These are phyloP conservation scores for Arthrinium puccinioides DNA, from an alignment of 2,329 filamentous ascomycete species.

Conservation along the genomic window DNA sequence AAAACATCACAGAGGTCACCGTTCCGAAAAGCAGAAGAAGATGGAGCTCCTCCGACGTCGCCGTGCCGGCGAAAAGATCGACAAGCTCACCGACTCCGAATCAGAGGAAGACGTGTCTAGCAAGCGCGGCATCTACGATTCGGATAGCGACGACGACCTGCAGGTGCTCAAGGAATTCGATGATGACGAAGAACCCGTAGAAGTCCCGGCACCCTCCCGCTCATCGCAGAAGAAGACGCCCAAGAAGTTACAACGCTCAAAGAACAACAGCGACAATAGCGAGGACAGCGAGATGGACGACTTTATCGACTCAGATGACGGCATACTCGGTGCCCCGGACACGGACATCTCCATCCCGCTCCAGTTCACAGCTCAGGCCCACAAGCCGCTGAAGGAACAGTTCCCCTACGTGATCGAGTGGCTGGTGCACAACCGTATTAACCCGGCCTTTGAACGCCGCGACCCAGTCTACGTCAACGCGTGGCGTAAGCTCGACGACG, in stretches of 20 bases:
- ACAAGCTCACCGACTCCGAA: constrained; percentile 27
- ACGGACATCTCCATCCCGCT: constrained; percentile 54
- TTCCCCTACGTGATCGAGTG: constrained; percentile 71
- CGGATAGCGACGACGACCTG: constrained; percentile 20
- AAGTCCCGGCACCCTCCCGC: constrained; percentile 20
- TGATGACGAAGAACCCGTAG: constrained; percentile 26
- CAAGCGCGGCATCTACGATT: constrained; percentile 28
- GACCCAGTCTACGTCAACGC: constrained; percentile 61
- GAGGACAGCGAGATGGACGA: constrained; percentile 36
- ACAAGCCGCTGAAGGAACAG: constrained; percentile 62
- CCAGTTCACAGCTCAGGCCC: constrained; percentile 58
- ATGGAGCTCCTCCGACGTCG: constrained; percentile 30
- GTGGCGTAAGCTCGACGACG: constrained; percentile 65
- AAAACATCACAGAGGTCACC: constrained; percentile 18
- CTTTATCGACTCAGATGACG: constrained; percentile 59
- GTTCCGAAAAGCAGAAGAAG: constrained; percentile 31
- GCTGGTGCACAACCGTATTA: constrained; percentile 74
- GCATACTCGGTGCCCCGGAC: constrained; percentile 47
- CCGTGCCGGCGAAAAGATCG: constrained; percentile 30
- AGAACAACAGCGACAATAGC: constrained; percentile 13
- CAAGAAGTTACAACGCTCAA: constrained; percentile 4
- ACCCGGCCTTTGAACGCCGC: constrained; percentile 56
- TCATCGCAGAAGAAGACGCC: constrained; percentile 6
- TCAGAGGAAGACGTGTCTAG: constrained; percentile 44
- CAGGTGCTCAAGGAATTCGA: constrained; percentile 22